Conservation (phyloP, 2,329 filamentous ascomycete species). For the Periconia sp. region DNA sequence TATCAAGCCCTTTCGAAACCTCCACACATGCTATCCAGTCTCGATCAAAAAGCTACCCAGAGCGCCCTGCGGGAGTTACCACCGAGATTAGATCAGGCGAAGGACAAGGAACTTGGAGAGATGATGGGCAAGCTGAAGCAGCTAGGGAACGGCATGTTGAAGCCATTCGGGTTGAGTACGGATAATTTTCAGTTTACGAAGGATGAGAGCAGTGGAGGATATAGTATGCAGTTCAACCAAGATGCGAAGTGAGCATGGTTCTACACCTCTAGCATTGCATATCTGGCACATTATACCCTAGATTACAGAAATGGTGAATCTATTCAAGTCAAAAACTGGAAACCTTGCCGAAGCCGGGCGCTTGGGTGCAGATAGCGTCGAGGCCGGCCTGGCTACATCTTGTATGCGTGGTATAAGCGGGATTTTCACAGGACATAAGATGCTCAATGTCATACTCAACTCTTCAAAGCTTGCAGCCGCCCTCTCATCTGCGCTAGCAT, state of each 20-base stretch:
- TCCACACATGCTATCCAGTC: constrained; percentile 62
- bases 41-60: constrained; percentile 72
- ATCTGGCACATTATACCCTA: no score
- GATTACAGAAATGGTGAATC: no score
- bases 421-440: no score
- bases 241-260: constrained; percentile 9
- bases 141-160: constrained; percentile 88
- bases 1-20: constrained; percentile 71
- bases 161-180: constrained; percentile 91
- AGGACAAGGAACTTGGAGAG: constrained; percentile 87
- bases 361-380: no score
- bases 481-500: constrained; percentile 95
- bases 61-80: constrained; percentile 71
- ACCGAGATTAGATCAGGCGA: constrained; percentile 73
- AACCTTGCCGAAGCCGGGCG: no score
- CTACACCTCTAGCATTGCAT: no score
- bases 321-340: no score
- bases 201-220: constrained; percentile 86
- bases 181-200: constrained; percentile 95
- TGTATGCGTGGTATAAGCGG: no score
- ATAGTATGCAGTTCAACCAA: constrained; percentile 87
- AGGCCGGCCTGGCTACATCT: no score
- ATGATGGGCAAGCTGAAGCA: constrained; percentile 98
- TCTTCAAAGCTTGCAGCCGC: constrained; percentile 87
- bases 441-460: constrained; percentile 55